Percentiles rank a stretch among this genome's conserved stretches.
Evolutionary conservation across 208 protist genomes (phyloP).

Genomic region (Strigomonas culicis): DNA sequence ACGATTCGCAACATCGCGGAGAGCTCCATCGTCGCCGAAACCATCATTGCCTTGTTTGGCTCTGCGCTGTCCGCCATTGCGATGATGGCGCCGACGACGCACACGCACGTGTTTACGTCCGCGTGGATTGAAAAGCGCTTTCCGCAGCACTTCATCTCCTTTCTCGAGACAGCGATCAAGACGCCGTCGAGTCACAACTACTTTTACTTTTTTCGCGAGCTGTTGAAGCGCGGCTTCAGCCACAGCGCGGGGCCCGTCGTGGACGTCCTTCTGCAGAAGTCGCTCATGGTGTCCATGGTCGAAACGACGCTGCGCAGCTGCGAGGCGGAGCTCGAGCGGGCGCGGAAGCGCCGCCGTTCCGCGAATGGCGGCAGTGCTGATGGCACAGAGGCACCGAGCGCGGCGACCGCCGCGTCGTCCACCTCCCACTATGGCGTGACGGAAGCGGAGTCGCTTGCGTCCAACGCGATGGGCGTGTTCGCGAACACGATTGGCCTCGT

Average conservation of each 20-base stretch:
- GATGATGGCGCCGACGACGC: slow-evolving; percentile 41
- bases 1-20: slow-evolving; percentile 31
- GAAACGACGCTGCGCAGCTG: slow-evolving; percentile 25
- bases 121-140: slow-evolving; percentile 47
- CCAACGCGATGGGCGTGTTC: slow-evolving; percentile 44
- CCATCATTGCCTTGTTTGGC: slow-evolving; percentile 63
- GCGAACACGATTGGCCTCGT: slow-evolving; percentile 38
- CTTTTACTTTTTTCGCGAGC: slow-evolving; percentile 66
- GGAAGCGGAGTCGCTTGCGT: slow-evolving; percentile 27
- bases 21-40: slow-evolving; percentile 51
- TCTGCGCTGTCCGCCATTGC: slow-evolving; percentile 31
- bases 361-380: too few species aligned
- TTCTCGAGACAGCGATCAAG: slow-evolving; percentile 27
- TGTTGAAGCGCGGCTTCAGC: slow-evolving; percentile 66
- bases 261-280: slow-evolving; percentile 48
- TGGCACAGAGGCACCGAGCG: too few species aligned
- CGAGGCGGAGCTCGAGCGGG: slow-evolving; percentile 20
- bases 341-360: too few species aligned
- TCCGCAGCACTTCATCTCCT: slow-evolving; percentile 24
- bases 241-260: slow-evolving; percentile 64
- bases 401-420: slow-evolving; percentile 12
- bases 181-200: slow-evolving; percentile 41
- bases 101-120: slow-evolving; percentile 40
- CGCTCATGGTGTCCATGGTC: slow-evolving; percentile 28
- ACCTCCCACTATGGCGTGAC: slow-evolving; percentile 14